Evolutionary conservation across 78 protist species (phyloP).

Genomic region (Speleostelium caveatum): DNA sequence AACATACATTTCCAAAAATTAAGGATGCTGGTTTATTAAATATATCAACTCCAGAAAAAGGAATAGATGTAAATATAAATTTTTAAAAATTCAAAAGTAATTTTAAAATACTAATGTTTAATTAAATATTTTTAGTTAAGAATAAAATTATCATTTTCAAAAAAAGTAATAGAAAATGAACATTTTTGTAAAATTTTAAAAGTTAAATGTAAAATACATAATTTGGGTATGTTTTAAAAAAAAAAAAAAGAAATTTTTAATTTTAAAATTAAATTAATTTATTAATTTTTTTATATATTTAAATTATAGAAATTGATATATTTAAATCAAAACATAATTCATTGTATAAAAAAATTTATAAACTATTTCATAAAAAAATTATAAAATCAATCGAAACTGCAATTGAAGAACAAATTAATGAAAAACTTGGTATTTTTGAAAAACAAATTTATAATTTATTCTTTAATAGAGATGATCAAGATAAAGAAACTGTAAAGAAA

Average conservation of each 20-base stretch:
- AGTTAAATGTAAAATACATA: conserved; percentile 43
- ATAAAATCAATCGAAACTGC: conserved; percentile 29
- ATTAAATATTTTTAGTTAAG: neutral
- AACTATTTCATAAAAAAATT: conserved; percentile 49
- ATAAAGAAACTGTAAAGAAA: neutral
- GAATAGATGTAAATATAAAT: conserved; percentile 27
- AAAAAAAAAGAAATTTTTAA: neutral
- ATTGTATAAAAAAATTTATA: conserved; percentile 42
- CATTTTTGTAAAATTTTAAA: conserved; percentile 8
- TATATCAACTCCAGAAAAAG: conserved; percentile 39
- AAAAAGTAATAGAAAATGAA: conserved; percentile 20
- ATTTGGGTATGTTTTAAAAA: conserved; percentile 28
- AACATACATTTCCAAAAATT: conserved; percentile 32
- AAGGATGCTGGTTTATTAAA: conserved; percentile 56
- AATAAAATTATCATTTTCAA: conserved; percentile 45
- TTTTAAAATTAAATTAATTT: neutral
- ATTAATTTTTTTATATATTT: neutral
- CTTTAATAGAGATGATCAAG: conserved; percentile 5
- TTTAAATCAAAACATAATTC: conserved; percentile 47
- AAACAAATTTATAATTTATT: neutral
- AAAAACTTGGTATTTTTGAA: neutral
- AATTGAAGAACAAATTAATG: conserved; percentile 3
- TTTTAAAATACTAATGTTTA: neutral
- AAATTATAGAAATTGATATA: conserved; percentile 7
- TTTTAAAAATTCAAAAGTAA: neutral